A percentile compares a stretch with the other conserved stretches of the same genome.
These are phyloP conservation scores for Hymenotorrendiella dingleyae DNA, from an alignment of 2,329 filamentous ascomycete genomes.

Conservation along the genomic window DNA sequence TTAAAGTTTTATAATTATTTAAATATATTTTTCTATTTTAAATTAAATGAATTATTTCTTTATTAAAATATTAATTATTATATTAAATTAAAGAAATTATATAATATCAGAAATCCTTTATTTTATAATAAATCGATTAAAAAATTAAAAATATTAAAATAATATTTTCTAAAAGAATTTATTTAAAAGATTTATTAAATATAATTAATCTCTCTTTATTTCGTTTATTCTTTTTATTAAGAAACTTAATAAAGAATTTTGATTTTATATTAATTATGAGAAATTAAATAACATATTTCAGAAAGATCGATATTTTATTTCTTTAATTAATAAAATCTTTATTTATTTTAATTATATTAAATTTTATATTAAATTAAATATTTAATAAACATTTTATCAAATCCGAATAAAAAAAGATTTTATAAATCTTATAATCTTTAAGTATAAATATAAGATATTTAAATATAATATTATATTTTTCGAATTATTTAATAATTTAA, in stretches of 20 bases:
- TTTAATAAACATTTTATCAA: constrained; percentile 1
- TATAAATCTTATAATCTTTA: constrained; percentile 1
- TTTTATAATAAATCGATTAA: not conserved
- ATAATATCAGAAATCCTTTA: not conserved
- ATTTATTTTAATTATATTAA: not conserved
- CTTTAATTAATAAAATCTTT: constrained; percentile 3
- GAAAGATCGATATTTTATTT: too few relatives aligned
- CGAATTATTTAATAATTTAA: too few relatives aligned
- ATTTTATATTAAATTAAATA: constrained; percentile 5
- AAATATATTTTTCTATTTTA: not conserved
- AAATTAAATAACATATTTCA: too few relatives aligned
- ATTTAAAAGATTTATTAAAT: not conserved
- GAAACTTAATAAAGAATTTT: not conserved
- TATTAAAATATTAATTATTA: too few relatives aligned
- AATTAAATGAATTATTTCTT: too few relatives aligned
- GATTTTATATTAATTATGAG: not conserved
- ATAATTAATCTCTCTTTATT: not conserved
- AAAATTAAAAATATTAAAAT: not conserved
- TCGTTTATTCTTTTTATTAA: constrained; percentile 4
- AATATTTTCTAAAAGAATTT: constrained; percentile 2
- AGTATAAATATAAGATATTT: not conserved
- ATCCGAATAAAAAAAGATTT: constrained; percentile 1
- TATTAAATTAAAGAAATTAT: not conserved
- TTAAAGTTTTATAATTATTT: not conserved
- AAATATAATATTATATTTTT: too few relatives aligned